These are phyloP conservation scores for Fusarium sp. DNA, from an alignment of 2,329 filamentous ascomycete genomes.

Conservation along the genomic window DNA sequence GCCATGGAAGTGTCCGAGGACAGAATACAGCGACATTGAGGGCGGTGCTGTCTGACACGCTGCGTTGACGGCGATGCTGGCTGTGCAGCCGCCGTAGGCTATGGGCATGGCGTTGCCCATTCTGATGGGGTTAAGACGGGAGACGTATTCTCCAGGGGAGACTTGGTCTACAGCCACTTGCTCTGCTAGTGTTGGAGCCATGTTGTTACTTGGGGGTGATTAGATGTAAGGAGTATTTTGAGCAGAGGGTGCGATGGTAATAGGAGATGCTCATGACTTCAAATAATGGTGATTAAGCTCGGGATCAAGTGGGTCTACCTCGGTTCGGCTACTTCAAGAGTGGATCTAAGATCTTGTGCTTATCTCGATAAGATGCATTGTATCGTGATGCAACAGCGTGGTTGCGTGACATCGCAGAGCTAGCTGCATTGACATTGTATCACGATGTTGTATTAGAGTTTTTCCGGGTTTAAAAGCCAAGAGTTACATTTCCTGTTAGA, in stretches of 20 bases:
- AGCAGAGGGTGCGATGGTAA: not conserved
- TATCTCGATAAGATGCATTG: not conserved
- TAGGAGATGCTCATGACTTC: not conserved
- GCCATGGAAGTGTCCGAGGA: slow-evolving; percentile 57
- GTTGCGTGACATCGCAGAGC: not conserved
- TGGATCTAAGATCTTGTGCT: not conserved
- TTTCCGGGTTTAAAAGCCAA: fast-evolving
- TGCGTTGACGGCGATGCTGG: slow-evolving; percentile 52
- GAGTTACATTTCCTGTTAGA: not conserved
- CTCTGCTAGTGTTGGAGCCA: slow-evolving; percentile 26
- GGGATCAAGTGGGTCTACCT: slow-evolving; percentile 3
- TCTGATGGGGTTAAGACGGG: slow-evolving; percentile 39
- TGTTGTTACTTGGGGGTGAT: not conserved
- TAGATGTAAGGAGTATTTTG: not conserved
- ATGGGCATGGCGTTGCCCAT: slow-evolving; percentile 48
- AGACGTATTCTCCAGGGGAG: slow-evolving; percentile 36
- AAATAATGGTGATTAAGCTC: not conserved
- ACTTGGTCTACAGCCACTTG: slow-evolving; percentile 38
- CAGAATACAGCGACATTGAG: slow-evolving; percentile 55
- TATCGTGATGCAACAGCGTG: not conserved
- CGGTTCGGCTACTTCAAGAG: not conserved
- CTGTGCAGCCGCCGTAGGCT: slow-evolving; percentile 57
- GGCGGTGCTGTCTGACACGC: slow-evolving; percentile 51
- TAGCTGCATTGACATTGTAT: not conserved
- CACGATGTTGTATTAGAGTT: not conserved